phyloP scores from a whole-genome alignment of 2,329 filamentous ascomycete species.

The Talaromyces marneffei region DNA sequence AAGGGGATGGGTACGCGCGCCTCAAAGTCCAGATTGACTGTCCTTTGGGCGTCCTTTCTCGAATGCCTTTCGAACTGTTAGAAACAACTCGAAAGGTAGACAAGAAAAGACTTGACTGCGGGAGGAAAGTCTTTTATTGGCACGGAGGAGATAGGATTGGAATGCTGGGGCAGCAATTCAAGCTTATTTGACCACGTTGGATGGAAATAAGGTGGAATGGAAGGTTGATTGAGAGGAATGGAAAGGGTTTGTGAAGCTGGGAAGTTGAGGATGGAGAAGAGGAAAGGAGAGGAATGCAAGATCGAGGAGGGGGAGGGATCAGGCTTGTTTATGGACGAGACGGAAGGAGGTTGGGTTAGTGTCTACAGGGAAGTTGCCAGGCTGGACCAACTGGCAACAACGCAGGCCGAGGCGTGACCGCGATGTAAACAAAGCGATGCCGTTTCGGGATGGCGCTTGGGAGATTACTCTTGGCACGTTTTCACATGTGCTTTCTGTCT shows the following conservation, averaged over 20 bases:
- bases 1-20: constrained; percentile 98
- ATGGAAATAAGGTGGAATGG: constrained; percentile 11
- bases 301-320: constrained; percentile 6
- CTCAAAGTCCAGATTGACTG: constrained; percentile 99
- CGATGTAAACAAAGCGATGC: constrained; percentile 15
- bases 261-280: constrained; percentile 3
- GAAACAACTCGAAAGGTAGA: constrained; percentile 44
- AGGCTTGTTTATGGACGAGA: constrained; percentile 12
- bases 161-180: constrained; percentile 12
- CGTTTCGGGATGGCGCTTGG: background rate
- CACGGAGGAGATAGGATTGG: constrained; percentile 7
- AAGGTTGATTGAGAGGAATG: constrained; percentile 10
- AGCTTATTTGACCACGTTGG: constrained; percentile 15
- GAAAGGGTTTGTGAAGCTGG: no score
- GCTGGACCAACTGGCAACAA: background rate
- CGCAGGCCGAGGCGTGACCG: constrained; percentile 2
- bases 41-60: constrained; percentile 69
- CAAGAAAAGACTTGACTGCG: constrained; percentile 42
- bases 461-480: background rate
- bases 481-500: background rate
- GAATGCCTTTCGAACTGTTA: constrained; percentile 50
- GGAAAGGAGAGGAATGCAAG: constrained; percentile 11
- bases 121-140: constrained; percentile 23
- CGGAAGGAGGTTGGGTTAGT: constrained; percentile 4
- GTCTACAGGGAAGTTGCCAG: background rate